Evolutionary conservation across 495 filamentous ascomycete species (phyloP), one percentile per base, ranked within the genome.

Genomic region (Achaetomiella virescens): DNA sequence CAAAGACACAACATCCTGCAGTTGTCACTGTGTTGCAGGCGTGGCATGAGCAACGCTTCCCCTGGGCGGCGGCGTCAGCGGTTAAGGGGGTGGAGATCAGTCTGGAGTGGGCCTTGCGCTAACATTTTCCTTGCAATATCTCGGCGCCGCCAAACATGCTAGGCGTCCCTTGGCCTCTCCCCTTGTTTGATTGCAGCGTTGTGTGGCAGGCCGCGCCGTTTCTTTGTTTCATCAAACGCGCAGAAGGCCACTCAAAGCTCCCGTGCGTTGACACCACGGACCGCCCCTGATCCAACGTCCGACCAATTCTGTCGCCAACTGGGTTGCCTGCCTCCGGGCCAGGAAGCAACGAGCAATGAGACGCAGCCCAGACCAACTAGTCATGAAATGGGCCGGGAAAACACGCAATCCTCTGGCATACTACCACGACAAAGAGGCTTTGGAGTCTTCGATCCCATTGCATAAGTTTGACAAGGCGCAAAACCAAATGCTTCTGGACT

Each of bases 111-210:
- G 9, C 29, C 9, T 46, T 22, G 21, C 52, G 17, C 27, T 36
- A 51, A 25, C 33, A 41, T 4, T 25, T 14, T 14, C 12, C 24
- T 20, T 42, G 54, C 37, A 6, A 18, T 33, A n/a, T n/a, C n/a
- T n/a, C n/a, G 6, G 15, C 22, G 10, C n/a, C 11, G 29, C 27
- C 22, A 8, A 31, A 36, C 36, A 18, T 57, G 47, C 25, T 51
- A 51, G 22, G 40, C 31, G 2, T 14, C 42, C 33, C 52, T 54
- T 54, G 52, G 41, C n/a, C 27, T n/a, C 15, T 20, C 6, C 6
- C 24, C 38, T 43, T 21, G 20, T 58, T 58, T 52, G 31, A 58
- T 58, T 51, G 55, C 48, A 52, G 48, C 40, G 54, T 58, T 31
- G 55, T 46, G 46, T 14, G 18, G 7, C 45, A 42, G 46, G 54